Evolutionary conservation across 768 basidiomycete species (phyloP).

Genomic region (Hygrocybe punicea): DNA sequence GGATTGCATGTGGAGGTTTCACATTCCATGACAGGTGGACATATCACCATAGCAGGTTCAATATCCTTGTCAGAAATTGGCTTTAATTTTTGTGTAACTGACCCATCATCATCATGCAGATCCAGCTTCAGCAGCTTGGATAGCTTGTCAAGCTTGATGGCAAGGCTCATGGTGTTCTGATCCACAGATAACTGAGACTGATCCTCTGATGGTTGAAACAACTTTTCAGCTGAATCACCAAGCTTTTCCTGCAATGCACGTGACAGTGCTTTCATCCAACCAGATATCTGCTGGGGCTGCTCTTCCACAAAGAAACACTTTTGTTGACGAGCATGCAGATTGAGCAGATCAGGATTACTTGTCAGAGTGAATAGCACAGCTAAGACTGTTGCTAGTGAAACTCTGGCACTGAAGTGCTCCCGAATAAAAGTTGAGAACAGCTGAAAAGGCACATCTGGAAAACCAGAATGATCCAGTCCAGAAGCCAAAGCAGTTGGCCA

Average conservation of each 20-base stretch:
- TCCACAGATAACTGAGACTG: neutral
- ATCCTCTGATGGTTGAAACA: neutral
- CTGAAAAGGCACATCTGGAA: neutral
- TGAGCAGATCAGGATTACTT: slow-evolving; percentile 3
- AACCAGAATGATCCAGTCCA: neutral
- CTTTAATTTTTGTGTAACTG: too few relatives aligned
- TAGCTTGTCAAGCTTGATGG: too few relatives aligned
- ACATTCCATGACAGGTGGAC: too few relatives aligned
- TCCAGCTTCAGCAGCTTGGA: too few relatives aligned
- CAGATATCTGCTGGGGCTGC: neutral
- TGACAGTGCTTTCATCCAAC: neutral
- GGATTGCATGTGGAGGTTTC: too few relatives aligned
- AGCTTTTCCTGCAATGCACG: neutral
- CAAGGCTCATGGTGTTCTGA: neutral
- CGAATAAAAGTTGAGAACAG: neutral
- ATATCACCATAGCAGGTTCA: too few relatives aligned
- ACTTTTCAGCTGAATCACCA: neutral
- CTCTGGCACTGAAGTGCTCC: neutral
- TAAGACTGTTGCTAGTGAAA: slow-evolving; percentile 3
- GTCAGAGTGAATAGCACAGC: slow-evolving; percentile 1
- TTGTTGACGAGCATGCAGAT: slow-evolving; percentile 3
- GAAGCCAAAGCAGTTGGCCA: neutral
- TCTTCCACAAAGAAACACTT: neutral
- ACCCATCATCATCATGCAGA: too few relatives aligned
- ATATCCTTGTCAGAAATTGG: too few relatives aligned